These are phyloP conservation scores for Fusarium sp. DNA, from an alignment of 2,329 filamentous ascomycete species.

Conservation along the genomic window DNA sequence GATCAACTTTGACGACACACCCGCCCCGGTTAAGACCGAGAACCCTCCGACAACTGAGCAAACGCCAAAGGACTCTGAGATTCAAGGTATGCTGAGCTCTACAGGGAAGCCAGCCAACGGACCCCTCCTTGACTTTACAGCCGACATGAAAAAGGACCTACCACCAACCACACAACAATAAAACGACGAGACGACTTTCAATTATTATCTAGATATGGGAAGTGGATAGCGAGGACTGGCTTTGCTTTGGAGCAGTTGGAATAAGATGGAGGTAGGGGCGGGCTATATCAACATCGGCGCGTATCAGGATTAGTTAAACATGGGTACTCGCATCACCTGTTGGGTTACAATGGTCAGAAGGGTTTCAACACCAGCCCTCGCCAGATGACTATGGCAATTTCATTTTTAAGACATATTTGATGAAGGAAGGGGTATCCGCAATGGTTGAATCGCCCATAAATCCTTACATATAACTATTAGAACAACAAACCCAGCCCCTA, in stretches of 20 bases:
- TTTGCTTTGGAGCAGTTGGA: slow-evolving; percentile 38
- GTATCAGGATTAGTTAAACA: slow-evolving; percentile 43
- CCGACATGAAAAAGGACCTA: slow-evolving; percentile 64
- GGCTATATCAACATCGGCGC: slow-evolving; percentile 45
- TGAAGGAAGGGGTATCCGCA: slow-evolving; percentile 35
- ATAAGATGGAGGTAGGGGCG: slow-evolving; percentile 29
- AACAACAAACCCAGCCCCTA: slow-evolving; percentile 32
- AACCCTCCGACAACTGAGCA: background rate
- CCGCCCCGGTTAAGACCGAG: slow-evolving; percentile 4
- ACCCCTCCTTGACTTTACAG: slow-evolving; percentile 66
- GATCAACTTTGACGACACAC: slow-evolving; percentile 66
- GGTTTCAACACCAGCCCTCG: slow-evolving; percentile 43
- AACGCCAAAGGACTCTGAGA: slow-evolving; percentile 49
- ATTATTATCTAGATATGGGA: slow-evolving; percentile 28
- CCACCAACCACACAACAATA: slow-evolving; percentile 49
- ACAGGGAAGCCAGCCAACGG: slow-evolving; percentile 62
- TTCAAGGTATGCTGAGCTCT: slow-evolving; percentile 57
- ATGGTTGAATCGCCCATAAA: slow-evolving; percentile 31
- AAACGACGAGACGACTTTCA: slow-evolving; percentile 31
- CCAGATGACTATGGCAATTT: slow-evolving; percentile 27
- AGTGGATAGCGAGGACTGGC: slow-evolving; percentile 22
- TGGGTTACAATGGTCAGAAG: slow-evolving; percentile 44
- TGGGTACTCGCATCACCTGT: slow-evolving; percentile 41
- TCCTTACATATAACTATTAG: slow-evolving; percentile 34
- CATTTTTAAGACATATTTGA: slow-evolving; percentile 27